These are phyloP conservation scores for Asterella californica DNA, from an alignment of 225 moss, liverwort and hornwort species.

Conservation along the genomic window DNA sequence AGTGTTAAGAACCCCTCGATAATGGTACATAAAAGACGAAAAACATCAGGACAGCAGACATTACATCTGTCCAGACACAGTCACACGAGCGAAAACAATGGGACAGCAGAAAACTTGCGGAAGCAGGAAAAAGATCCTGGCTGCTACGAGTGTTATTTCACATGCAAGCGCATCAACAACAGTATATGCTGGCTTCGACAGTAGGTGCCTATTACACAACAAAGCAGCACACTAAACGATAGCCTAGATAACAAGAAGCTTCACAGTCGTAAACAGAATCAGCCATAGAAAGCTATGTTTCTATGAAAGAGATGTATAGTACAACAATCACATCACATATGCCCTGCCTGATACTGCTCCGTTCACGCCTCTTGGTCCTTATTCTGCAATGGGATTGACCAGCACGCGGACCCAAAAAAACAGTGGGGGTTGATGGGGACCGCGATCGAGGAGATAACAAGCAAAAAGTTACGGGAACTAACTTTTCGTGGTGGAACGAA, in stretches of 20 bases:
- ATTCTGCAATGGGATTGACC: conserved; percentile 8
- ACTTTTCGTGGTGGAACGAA: background rate
- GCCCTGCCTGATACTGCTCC: conserved; percentile 8
- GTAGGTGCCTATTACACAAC: background rate
- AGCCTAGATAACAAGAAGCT: conserved; percentile 1
- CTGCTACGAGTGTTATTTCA: conserved; percentile 5
- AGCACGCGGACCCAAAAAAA: background rate
- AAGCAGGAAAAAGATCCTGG: background rate
- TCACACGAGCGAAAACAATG: no score
- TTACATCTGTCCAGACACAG: no score
- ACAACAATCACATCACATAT: conserved; percentile 15
- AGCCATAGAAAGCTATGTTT: background rate
- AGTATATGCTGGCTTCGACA: background rate
- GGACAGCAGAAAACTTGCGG: background rate
- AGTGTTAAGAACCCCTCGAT: no score
- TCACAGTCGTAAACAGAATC: conserved; percentile 4
- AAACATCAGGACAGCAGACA: no score
- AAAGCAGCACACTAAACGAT: background rate
- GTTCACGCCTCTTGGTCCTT: conserved; percentile 9
- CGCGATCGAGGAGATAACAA: background rate
- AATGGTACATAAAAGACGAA: no score
- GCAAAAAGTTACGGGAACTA: background rate
- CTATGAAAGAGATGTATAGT: conserved; percentile 16
- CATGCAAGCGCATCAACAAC: background rate
- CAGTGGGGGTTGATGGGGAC: background rate